phyloP scores from a whole-genome alignment of 169 alveolate genomes.

The Prorocentrum cordatum region DNA sequence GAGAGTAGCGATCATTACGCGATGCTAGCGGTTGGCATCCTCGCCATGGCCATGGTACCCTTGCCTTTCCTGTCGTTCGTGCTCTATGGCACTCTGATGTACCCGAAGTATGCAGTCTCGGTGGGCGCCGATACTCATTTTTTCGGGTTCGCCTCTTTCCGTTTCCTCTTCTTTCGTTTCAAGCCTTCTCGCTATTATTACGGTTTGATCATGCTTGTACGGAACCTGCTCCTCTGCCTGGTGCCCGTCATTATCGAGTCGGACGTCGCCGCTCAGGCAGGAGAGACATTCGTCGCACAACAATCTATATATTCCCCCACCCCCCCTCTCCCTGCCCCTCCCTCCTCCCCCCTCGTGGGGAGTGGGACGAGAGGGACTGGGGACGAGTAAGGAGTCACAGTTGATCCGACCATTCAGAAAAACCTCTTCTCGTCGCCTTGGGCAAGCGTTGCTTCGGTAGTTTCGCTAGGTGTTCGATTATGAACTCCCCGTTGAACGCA shows the following conservation, averaged over 20 bases:
- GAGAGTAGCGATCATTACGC: not conserved
- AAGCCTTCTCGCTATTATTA: not conserved
- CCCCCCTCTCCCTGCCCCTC: too few relatives aligned
- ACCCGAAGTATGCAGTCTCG: not conserved
- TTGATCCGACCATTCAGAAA: too few relatives aligned
- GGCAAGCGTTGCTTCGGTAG: too few relatives aligned
- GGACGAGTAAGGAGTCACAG: too few relatives aligned
- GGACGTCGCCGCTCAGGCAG: not conserved
- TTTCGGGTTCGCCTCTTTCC: not conserved
- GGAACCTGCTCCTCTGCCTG: not conserved
- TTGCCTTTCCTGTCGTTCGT: not conserved
- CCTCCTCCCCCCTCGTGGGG: too few relatives aligned
- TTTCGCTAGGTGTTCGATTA: too few relatives aligned
- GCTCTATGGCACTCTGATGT: not conserved
- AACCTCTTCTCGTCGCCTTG: too few relatives aligned
- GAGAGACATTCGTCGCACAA: too few relatives aligned
- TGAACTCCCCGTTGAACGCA: too few relatives aligned
- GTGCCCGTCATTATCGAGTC: not conserved
- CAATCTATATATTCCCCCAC: too few relatives aligned
- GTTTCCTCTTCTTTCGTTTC: not conserved
- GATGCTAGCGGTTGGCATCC: not conserved
- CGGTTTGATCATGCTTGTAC: not conserved
- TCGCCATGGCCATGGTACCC: not conserved
- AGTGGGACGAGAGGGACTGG: too few relatives aligned
- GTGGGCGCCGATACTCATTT: not conserved